Base-by-base conservation (phyloP, 768 basidiomycete species). In the Rossbeevera mucosa region DNA sequence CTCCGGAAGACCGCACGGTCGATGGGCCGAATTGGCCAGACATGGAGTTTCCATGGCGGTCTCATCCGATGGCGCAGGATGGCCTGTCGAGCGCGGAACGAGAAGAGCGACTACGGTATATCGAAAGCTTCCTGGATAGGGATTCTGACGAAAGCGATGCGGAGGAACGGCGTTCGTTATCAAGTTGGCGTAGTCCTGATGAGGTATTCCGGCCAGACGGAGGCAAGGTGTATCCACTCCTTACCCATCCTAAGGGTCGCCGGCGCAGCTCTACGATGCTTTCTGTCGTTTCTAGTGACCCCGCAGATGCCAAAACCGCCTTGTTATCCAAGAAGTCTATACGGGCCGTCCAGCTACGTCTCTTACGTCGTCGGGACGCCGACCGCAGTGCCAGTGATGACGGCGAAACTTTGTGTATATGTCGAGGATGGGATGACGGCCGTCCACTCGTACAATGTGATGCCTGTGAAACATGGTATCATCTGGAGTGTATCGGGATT, bases 401-500 rank as follows among this genome's bases (percentile, higher is more conserved):
- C 5, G 78, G 77, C 11, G 79, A 80, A 44, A 67, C 76, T 16
- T 61, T 83, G 16, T 92, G 90, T 64, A 74, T 86, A 24, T 91
- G 89, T 63, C 69, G 72, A 40, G 84, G 82, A 16, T 73, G 70
- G 47, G 84, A 87, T 59, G 85, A 89, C 53, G 88, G 85, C 4
- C 73, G 84, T n/a, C 79, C 82, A 52, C 75, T 88, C 43, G 91
- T 92, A 28, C 90, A 91, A 60, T 93, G 90, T 58, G 89, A 92
- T 59, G 75, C 76, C 4, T 93, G 90, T 65, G 74, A 80, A 63
- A 83, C 75, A 14, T 93, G 90, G 90, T 91, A 86, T 63, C 90
- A 93, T 68, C 75, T 90, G 28, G 71, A 80, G 41, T 93, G 90
- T 67, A 83, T 92, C 31, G 89, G 88, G 47, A 86, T 92, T 59